These are phyloP conservation scores for Pleoardoris graminearum DNA, from an alignment of 2,329 filamentous ascomycete species.

Conservation along the genomic window DNA sequence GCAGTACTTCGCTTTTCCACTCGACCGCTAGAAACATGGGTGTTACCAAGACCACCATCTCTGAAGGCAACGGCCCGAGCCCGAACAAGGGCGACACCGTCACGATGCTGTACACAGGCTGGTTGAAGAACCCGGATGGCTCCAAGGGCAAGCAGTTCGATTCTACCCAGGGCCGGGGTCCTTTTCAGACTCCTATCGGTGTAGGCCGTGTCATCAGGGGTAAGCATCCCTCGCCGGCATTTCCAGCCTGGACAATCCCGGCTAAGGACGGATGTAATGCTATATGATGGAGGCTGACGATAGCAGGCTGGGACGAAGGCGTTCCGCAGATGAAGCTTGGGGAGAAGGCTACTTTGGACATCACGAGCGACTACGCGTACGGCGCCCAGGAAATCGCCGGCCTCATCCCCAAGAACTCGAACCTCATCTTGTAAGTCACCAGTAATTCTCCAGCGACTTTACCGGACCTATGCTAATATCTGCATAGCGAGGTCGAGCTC, in stretches of 20 bases:
- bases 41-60: constrained; percentile 34
- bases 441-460: not conserved
- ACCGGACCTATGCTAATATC: constrained; percentile 6
- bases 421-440: constrained; percentile 76
- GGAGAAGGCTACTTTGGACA: constrained; percentile 84
- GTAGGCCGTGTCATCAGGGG: constrained; percentile 83
- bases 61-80: constrained; percentile 34
- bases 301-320: constrained; percentile 63
- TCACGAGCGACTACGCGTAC: constrained; percentile 64
- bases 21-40: constrained; percentile 30
- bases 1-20: constrained; percentile 11
- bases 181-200: constrained; percentile 78
- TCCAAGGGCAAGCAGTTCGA: constrained; percentile 65
- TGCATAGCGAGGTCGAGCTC: constrained; percentile 36
- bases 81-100: constrained; percentile 34
- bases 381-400: constrained; percentile 66
- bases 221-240: constrained; percentile 45
- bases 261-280: not conserved
- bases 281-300: not conserved
- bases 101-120: constrained; percentile 40
- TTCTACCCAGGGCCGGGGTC: constrained; percentile 71
- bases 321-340: constrained; percentile 77
- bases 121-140: constrained; percentile 29
- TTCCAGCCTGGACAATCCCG: not conserved
- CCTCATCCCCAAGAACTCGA: constrained; percentile 72